phyloP scores from a whole-genome alignment of 2,329 filamentous ascomycete genomes.

The Emmonsiellopsis sp. region DNA sequence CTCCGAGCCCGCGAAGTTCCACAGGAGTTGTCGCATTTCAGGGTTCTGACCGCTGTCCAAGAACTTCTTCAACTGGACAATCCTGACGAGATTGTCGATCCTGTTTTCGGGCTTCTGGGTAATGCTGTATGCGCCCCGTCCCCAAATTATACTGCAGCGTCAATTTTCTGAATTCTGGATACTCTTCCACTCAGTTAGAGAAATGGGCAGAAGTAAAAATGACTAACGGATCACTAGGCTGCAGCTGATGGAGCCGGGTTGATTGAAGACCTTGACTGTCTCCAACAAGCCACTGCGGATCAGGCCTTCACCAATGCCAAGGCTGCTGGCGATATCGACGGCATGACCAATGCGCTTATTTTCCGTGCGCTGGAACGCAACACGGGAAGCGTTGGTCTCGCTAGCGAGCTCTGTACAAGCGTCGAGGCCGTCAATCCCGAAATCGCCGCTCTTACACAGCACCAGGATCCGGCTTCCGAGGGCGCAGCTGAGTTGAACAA shows the following conservation, averaged over 20 bases:
- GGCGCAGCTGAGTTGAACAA: conserved; percentile 52
- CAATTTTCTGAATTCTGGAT: not conserved
- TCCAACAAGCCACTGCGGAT: conserved; percentile 49
- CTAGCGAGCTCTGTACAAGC: conserved; percentile 48
- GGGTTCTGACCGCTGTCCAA: conserved; percentile 39
- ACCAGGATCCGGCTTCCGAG: conserved; percentile 57
- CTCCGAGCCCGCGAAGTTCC: conserved; percentile 40
- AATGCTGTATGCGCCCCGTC: conserved; percentile 22
- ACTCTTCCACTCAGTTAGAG: too few species aligned
- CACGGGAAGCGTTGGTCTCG: conserved; percentile 47
- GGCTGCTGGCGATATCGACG: conserved; percentile 40
- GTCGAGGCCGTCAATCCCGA: conserved; percentile 53
- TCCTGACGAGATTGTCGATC: conserved; percentile 39
- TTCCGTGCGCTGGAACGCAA: conserved; percentile 52
- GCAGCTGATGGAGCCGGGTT: conserved; percentile 40
- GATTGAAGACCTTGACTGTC: conserved; percentile 47
- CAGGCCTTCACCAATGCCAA: conserved; percentile 54
- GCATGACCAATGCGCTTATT: conserved; percentile 46
- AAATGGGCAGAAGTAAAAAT: not conserved
- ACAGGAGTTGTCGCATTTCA: conserved; percentile 48
- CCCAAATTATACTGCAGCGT: not conserved
- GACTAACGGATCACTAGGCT: conserved; percentile 19
- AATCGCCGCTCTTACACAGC: conserved; percentile 54
- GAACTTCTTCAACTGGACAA: conserved; percentile 37
- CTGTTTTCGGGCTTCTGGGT: conserved; percentile 46